Percentiles rank a stretch among this genome's conserved stretches.
phyloP scores from a whole-genome alignment of 2,329 filamentous ascomycete genomes.

The Botrytis byssoidea region DNA sequence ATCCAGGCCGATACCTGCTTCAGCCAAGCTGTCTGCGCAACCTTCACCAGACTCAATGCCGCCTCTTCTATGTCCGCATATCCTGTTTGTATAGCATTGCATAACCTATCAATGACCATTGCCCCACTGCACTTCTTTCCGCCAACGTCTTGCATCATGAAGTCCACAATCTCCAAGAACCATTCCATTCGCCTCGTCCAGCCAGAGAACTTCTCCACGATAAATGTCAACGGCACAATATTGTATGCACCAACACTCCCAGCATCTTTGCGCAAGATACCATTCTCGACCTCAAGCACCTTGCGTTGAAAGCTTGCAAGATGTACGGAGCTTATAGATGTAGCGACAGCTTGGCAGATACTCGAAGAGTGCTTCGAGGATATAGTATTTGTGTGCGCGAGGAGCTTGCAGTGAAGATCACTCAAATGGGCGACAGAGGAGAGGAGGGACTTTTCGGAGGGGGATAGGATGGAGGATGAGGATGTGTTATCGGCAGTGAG shows the following conservation, averaged over 20 bases:
- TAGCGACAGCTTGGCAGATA: constrained; percentile 84
- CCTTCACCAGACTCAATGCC: constrained; percentile 66
- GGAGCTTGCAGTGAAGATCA: constrained; percentile 71
- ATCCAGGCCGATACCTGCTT: constrained; percentile 89
- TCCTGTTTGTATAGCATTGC: constrained; percentile 77
- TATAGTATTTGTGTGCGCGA: constrained; percentile 64
- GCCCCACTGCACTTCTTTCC: constrained; percentile 60
- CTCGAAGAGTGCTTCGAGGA: constrained; percentile 71
- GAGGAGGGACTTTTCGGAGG: constrained; percentile 80
- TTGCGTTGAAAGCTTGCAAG: constrained; percentile 79
- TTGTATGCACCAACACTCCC: constrained; percentile 85
- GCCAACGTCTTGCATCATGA: constrained; percentile 53
- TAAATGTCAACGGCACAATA: constrained; percentile 84
- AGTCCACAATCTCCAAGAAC: constrained; percentile 72
- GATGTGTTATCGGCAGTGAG: constrained; percentile 58
- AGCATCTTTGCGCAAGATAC: constrained; percentile 73
- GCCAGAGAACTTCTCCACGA: constrained; percentile 80
- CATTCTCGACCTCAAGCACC: constrained; percentile 79
- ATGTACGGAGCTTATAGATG: constrained; percentile 71
- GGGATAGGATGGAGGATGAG: constrained; percentile 57
- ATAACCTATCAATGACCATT: constrained; percentile 72
- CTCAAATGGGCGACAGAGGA: constrained; percentile 74
- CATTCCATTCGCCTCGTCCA: constrained; percentile 86
- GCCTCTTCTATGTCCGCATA: constrained; percentile 82
- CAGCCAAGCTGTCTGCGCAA: constrained; percentile 88